Conservation (phyloP, 2,329 filamentous ascomycete species). For the Penicillium glabrum region DNA sequence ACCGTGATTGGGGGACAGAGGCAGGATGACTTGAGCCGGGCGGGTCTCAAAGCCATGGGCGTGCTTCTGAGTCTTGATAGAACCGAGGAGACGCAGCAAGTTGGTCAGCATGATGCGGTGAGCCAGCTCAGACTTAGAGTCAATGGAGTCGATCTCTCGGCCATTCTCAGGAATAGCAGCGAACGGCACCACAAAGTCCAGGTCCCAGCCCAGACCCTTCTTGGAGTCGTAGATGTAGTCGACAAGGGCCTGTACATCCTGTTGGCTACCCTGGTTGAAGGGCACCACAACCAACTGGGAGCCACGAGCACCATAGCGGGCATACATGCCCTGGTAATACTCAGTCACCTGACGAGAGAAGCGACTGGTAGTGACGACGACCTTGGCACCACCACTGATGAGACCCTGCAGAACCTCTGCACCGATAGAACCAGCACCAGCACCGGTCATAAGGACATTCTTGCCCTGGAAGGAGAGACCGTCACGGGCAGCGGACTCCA, state of each 20-base stretch:
- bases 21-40: slow-evolving; percentile 92
- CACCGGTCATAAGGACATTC: slow-evolving; percentile 97
- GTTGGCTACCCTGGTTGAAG: slow-evolving; percentile 98
- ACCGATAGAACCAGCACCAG: slow-evolving; percentile 95
- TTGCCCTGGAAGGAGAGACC: slow-evolving; percentile 93
- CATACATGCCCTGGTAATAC: slow-evolving; percentile 99
- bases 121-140: slow-evolving; percentile 95
- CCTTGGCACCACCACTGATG: slow-evolving; percentile 94
- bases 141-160: slow-evolving; percentile 92
- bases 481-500: slow-evolving; percentile 82
- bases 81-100: slow-evolving; percentile 83
- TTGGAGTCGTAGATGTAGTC: slow-evolving; percentile 97
- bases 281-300: slow-evolving; percentile 97
- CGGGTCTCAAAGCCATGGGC: slow-evolving; percentile 88
- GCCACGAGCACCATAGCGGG: slow-evolving; percentile 85
- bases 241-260: slow-evolving; percentile 90
- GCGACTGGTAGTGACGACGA: slow-evolving; percentile 92
- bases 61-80: slow-evolving; percentile 87
- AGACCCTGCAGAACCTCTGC: slow-evolving; percentile 94
- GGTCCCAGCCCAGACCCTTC: slow-evolving; percentile 95
- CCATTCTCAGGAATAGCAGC: slow-evolving; percentile 97
- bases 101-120: slow-evolving; percentile 99
- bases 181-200: slow-evolving; percentile 94
- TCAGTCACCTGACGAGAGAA: slow-evolving; percentile 98
- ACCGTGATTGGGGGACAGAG: slow-evolving; percentile 95